Evolutionary conservation across 2,329 filamentous ascomycete genomes (phyloP).

Genomic region (Exophiala sp.): DNA sequence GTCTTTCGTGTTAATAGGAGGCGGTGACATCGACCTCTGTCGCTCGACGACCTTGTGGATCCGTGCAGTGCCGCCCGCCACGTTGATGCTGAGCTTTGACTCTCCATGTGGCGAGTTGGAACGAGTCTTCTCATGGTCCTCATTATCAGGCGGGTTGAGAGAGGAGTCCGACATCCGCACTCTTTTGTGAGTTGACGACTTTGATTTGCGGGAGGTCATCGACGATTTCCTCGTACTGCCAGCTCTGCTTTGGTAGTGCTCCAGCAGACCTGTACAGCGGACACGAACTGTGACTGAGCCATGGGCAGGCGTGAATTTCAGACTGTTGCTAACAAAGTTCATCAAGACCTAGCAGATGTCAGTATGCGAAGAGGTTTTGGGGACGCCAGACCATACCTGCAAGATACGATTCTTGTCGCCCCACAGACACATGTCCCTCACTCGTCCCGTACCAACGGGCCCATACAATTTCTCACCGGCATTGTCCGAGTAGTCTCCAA

Average conservation of each 20-base stretch:
- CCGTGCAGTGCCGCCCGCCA: slow-evolving; percentile 51
- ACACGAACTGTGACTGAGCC: slow-evolving; percentile 73
- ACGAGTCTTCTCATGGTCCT: slow-evolving; percentile 16
- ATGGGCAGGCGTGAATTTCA: slow-evolving; percentile 79
- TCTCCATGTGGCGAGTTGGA: slow-evolving; percentile 18
- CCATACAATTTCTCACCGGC: slow-evolving; percentile 50
- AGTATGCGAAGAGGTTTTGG: background rate
- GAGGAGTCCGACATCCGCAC: slow-evolving; percentile 29
- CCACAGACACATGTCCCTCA: slow-evolving; percentile 83
- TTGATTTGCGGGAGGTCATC: slow-evolving; percentile 27
- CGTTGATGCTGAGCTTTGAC: slow-evolving; percentile 53
- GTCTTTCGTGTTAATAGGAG: slow-evolving; percentile 58
- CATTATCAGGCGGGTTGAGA: slow-evolving; percentile 14
- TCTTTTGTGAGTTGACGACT: slow-evolving; percentile 24
- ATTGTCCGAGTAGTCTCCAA: slow-evolving; percentile 26
- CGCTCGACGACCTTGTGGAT: slow-evolving; percentile 44
- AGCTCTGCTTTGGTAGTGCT: slow-evolving; percentile 18
- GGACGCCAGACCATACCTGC: slow-evolving; percentile 53
- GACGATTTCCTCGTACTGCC: slow-evolving; percentile 36
- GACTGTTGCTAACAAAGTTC: slow-evolving; percentile 82
- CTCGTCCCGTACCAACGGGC: slow-evolving; percentile 58
- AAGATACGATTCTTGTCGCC: slow-evolving; percentile 88
- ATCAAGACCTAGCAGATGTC: slow-evolving; percentile 51
- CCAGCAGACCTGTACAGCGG: slow-evolving; percentile 50
- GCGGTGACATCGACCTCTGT: slow-evolving; percentile 54